Conservation (phyloP, 1,139 yeast species). For the Geotrichum histeridarum region DNA sequence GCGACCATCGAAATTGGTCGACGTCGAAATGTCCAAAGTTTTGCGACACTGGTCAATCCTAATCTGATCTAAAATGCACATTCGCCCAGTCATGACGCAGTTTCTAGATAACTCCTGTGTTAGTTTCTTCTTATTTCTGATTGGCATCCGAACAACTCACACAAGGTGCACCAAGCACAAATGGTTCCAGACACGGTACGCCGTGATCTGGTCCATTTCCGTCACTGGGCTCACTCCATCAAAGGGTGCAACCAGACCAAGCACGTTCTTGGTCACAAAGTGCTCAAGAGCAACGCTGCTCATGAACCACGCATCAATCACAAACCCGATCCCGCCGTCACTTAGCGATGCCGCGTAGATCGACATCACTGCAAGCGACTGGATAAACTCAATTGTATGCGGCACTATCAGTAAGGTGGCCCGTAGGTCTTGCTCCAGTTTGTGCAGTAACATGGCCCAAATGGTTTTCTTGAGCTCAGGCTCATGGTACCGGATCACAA, state of each 20-base stretch:
- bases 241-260: conserved; percentile 36
- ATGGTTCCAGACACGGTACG: conserved; percentile 66
- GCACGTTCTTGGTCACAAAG: conserved; percentile 47
- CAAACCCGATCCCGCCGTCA: conserved; percentile 45
- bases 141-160: not conserved
- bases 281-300: conserved; percentile 57
- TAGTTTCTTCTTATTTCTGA: not conserved
- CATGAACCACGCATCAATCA: conserved; percentile 58
- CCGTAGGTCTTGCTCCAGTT: conserved; percentile 45
- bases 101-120: conserved; percentile 29
- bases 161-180: conserved; percentile 64
- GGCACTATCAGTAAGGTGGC: conserved; percentile 43
- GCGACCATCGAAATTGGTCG: conserved; percentile 78
- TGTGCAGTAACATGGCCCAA: conserved; percentile 38
- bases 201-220: conserved; percentile 49
- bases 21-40: conserved; percentile 54
- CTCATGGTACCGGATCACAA: conserved; percentile 52
- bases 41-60: conserved; percentile 60
- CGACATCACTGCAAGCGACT: conserved; percentile 57
- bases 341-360: conserved; percentile 58
- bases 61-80: conserved; percentile 65
- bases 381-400: conserved; percentile 54
- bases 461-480: conserved; percentile 38
- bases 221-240: conserved; percentile 37
- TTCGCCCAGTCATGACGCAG: conserved; percentile 66